These are phyloP conservation scores for Cryomyces minteri DNA, from an alignment of 495 filamentous ascomycete species.

Conservation along the genomic window DNA sequence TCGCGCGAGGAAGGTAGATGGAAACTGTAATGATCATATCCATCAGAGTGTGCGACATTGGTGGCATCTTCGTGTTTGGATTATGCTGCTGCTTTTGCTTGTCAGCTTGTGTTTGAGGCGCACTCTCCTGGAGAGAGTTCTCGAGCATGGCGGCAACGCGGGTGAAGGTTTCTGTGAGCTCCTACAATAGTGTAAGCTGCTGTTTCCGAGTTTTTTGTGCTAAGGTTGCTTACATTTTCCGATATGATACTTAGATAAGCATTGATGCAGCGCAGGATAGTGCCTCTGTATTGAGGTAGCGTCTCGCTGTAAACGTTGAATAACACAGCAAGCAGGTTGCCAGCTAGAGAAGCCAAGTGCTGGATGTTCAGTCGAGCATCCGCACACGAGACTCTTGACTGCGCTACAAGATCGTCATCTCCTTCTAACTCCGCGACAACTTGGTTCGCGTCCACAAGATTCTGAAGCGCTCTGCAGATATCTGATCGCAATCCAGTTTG, in stretches of 20 bases:
- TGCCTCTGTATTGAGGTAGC: constrained; percentile 75
- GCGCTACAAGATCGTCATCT: constrained; percentile 47
- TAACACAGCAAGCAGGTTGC: constrained; percentile 79
- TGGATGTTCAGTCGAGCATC: constrained; percentile 58
- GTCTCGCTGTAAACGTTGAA: constrained; percentile 98
- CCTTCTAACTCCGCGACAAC: constrained; percentile 40
- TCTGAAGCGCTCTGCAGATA: constrained; percentile 68
- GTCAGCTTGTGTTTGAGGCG: constrained; percentile 27
- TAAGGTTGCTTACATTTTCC: constrained; percentile 4
- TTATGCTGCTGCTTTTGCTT: constrained; percentile 41
- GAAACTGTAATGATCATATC: constrained; percentile 91
- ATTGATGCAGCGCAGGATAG: constrained; percentile 84
- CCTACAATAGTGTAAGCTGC: constrained; percentile 25
- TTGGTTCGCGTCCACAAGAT: constrained; percentile 80
- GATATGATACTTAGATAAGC: constrained; percentile 79
- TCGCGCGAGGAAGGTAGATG: constrained; percentile 70
- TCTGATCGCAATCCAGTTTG: constrained; percentile 75
- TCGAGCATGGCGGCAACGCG: constrained; percentile 74
- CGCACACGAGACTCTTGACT: constrained; percentile 52
- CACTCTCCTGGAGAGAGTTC: constrained; percentile 43
- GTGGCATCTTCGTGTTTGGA: constrained; percentile 59
- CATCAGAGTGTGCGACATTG: constrained; percentile 88
- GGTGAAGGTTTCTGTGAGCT: constrained; percentile 71
- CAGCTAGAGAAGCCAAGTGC: constrained; percentile 58
- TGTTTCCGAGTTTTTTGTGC: constrained; percentile 1